Evolutionary conservation across 305 asterid species (phyloP).

Genomic region (Fraxinus greggii): DNA sequence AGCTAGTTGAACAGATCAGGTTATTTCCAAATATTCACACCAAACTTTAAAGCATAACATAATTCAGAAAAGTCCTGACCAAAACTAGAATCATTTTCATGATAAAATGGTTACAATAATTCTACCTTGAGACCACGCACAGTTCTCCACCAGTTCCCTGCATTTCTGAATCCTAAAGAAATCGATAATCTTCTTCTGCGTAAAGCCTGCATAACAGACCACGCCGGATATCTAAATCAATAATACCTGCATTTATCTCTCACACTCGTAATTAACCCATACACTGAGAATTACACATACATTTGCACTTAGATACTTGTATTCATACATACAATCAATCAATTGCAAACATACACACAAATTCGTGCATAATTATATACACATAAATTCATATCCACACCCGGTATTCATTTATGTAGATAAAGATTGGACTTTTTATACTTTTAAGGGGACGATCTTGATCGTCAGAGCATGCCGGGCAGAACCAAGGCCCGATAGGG

Average conservation of each 20-base stretch:
- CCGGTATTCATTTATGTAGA: conserved; percentile 11
- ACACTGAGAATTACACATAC: not conserved
- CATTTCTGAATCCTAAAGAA: conserved; percentile 69
- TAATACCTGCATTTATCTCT: not conserved
- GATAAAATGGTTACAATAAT: conserved; percentile 14
- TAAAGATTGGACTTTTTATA: conserved; percentile 29
- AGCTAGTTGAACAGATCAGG: not conserved
- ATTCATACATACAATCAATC: not conserved
- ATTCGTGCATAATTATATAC: not conserved
- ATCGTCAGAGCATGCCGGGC: conserved; percentile 52
- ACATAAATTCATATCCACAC: not conserved
- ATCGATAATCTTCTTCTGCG: conserved; percentile 64
- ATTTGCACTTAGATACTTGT: not conserved
- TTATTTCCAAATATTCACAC: not conserved
- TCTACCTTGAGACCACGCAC: conserved; percentile 59
- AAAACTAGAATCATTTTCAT: not conserved
- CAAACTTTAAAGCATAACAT: not conserved
- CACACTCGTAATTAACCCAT: conserved; percentile 15
- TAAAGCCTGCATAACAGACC: conserved; percentile 45
- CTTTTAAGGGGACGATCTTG: conserved; percentile 42
- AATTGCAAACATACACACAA: not conserved
- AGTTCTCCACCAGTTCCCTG: conserved; percentile 34
- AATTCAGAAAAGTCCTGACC: not conserved
- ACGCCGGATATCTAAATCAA: not conserved
- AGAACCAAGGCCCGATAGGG: conserved; percentile 72